Base-by-base conservation (phyloP, 306 rosid species). In the Neltuma alba region DNA sequence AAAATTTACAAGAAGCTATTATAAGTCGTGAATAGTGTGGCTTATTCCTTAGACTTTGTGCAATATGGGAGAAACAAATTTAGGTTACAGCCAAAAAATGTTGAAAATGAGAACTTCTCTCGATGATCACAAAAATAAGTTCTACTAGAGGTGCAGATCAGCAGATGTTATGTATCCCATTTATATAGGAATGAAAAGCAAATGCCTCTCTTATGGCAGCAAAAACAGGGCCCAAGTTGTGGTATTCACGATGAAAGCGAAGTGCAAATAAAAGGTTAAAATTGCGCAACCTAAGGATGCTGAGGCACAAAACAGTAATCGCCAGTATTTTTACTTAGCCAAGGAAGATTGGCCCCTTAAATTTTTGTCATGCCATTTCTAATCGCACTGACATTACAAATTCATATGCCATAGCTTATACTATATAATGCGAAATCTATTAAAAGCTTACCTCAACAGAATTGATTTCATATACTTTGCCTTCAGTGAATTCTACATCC, bases 401-500 rank as follows among this genome's bases (percentile, higher is more conserved):
- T 52, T 9, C 34, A 40, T 4, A 33, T 34, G 61, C 10, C 34
- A 69, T 52, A 55, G 42, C 7, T 25, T 41, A 45, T 23, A 73
- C 48, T 38, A 23, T 37, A 7, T 10, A 58, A 58, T 38, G 74
- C 62, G 68, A 65, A 79, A 70, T 66, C 74, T 74, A 75, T 36
- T 44, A 21, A 64, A 82, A 76, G 65, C 67, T 86, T 86, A 94
- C 98, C 97, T 89, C 94, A 70, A 94, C 85, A 45, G 98, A 92
- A 86, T 79, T 91, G 47, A 94, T 82, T 87, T 94, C 98, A 55
- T 87, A 94, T 1, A 75, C 69, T 81, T 94, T 85, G 70, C 97
- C 94, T 84, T 88, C 86, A n/a, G 97, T 92, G 84, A 81, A 89
- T 81, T 91, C 94, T 18, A 92, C 88, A 87, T 92, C 97, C 45